A percentile compares a stretch with the other conserved stretches of the same genome.
Evolutionary conservation across 2,329 filamentous ascomycete genomes (phyloP).

Genomic region (Mycogone perniciosa): DNA sequence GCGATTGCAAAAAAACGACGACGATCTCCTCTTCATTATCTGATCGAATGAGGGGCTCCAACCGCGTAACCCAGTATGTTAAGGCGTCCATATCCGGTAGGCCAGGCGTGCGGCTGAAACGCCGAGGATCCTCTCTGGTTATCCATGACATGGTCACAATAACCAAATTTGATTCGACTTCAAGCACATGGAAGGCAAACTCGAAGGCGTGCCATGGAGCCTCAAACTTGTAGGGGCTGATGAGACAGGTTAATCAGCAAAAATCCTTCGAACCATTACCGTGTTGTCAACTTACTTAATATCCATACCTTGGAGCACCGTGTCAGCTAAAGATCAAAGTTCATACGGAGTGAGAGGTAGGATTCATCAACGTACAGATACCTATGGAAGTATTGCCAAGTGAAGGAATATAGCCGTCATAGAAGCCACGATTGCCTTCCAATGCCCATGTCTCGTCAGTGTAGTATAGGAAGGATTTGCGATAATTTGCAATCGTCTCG

Average conservation of each 20-base stretch:
- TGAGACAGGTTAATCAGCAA: background rate
- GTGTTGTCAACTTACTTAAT: slow-evolving; percentile 42
- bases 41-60: slow-evolving; percentile 57
- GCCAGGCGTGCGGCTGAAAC: slow-evolving; percentile 41
- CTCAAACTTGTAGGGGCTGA: slow-evolving; percentile 32
- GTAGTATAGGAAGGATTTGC: slow-evolving; percentile 53
- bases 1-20: slow-evolving; percentile 66
- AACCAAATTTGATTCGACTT: slow-evolving; percentile 52
- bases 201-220: slow-evolving; percentile 35
- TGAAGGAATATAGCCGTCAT: slow-evolving; percentile 34
- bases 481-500: slow-evolving; percentile 53
- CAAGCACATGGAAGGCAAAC: slow-evolving; percentile 50
- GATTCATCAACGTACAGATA: slow-evolving; percentile 33
- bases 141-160: slow-evolving; percentile 75
- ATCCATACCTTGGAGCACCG: slow-evolving; percentile 39
- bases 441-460: slow-evolving; percentile 57
- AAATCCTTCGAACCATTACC: background rate
- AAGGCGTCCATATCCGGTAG: slow-evolving; percentile 68
- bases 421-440: slow-evolving; percentile 48
- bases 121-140: slow-evolving; percentile 47
- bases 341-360: background rate
- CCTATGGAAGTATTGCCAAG: slow-evolving; percentile 50
- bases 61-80: slow-evolving; percentile 65
- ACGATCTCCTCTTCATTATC: slow-evolving; percentile 54
- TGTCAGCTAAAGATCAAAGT: background rate